Conservation (phyloP, 441 rosid genomes). For the Gossypium davidsonii region DNA sequence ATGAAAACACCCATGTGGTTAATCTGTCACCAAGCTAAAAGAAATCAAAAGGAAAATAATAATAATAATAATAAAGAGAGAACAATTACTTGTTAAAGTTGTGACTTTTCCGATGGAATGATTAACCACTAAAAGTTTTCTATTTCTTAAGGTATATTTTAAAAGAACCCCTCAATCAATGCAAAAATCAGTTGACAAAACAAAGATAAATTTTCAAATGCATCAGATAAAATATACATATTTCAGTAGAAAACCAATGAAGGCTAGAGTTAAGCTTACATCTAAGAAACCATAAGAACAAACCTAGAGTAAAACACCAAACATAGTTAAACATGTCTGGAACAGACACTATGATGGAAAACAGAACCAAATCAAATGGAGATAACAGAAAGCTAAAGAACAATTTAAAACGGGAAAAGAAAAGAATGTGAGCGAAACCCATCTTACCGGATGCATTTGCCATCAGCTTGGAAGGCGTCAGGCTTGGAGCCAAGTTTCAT, state of each 20-base stretch:
- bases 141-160: background rate
- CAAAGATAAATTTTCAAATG: background rate
- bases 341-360: slow-evolving; percentile 15
- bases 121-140: slow-evolving; percentile 1
- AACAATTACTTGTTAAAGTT: slow-evolving; percentile 8
- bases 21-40: slow-evolving; percentile 11
- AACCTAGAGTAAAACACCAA: slow-evolving; percentile 5
- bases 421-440: slow-evolving; percentile 7
- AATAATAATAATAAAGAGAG: background rate
- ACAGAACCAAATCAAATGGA: background rate
- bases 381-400: background rate
- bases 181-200: background rate
- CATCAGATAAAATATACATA: background rate
- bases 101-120: slow-evolving; percentile 1
- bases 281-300: background rate
- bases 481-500: slow-evolving; percentile 98
- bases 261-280: background rate
- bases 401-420: background rate
- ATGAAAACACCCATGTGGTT: slow-evolving; percentile 22
- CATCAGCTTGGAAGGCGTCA: slow-evolving; percentile 79
- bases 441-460: slow-evolving; percentile 56
- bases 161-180: background rate
- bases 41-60: background rate
- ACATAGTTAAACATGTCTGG: background rate
- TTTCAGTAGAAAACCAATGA: background rate